Conservation (phyloP, 2,329 filamentous ascomycete genomes). For the Aureobasidium sp. region DNA sequence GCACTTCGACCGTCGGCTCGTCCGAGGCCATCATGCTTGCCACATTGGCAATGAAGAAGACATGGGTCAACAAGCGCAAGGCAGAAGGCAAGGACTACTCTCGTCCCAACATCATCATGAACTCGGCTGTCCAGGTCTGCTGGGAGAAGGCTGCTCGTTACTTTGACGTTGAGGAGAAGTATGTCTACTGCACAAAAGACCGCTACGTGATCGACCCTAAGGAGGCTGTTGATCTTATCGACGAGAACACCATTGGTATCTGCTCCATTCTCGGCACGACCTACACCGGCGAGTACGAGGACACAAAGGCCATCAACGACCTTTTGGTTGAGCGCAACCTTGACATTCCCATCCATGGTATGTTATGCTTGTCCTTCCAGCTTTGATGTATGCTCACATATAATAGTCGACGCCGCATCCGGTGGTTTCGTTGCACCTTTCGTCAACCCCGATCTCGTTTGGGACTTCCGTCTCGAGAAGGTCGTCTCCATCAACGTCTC, state of each 20-base stretch:
- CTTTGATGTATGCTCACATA: neutral
- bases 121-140: slow-evolving; percentile 94
- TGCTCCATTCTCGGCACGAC: slow-evolving; percentile 93
- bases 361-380: neutral
- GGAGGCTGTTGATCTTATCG: slow-evolving; percentile 66
- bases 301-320: slow-evolving; percentile 93
- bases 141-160: slow-evolving; percentile 81
- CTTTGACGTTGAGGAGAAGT: slow-evolving; percentile 88
- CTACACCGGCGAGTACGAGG: slow-evolving; percentile 97
- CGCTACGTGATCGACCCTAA: slow-evolving; percentile 72
- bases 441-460: slow-evolving; percentile 82
- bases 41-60: slow-evolving; percentile 93
- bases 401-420: slow-evolving; percentile 82
- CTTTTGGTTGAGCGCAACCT: slow-evolving; percentile 78
- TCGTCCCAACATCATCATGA: slow-evolving; percentile 95
- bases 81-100: slow-evolving; percentile 85
- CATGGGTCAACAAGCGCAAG: slow-evolving; percentile 89
- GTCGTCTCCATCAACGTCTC: slow-evolving; percentile 96
- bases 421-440: slow-evolving; percentile 97
- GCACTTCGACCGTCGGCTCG: slow-evolving; percentile 89
- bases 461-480: slow-evolving; percentile 92
- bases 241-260: slow-evolving; percentile 87
- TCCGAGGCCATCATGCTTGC: slow-evolving; percentile 90
- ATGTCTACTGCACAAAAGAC: slow-evolving; percentile 62
- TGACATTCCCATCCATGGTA: slow-evolving; percentile 81